Percentiles rank a stretch among this genome's conserved stretches.
Evolutionary conservation across 805 yeast genomes (phyloP).

Genomic region (Suhomyces vadensis): DNA sequence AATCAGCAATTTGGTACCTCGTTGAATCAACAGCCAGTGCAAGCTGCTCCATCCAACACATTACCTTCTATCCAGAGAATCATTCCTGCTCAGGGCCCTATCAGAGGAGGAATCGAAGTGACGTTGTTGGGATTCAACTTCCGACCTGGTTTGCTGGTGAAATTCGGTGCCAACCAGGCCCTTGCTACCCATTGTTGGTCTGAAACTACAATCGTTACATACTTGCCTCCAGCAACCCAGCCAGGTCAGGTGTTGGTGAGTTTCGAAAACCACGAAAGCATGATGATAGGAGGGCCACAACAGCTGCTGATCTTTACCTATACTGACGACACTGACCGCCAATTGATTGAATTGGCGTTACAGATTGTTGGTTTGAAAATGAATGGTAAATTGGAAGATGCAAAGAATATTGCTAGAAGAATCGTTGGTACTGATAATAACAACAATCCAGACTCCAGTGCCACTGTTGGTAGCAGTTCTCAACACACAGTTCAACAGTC

Average conservation of each 20-base stretch:
- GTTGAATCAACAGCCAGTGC: conserved; percentile 12
- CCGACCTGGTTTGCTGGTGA: conserved; percentile 76
- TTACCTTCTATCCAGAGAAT: conserved; percentile 75
- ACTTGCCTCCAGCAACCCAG: conserved; percentile 84
- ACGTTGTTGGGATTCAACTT: conserved; percentile 87
- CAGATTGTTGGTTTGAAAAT: conserved; percentile 96
- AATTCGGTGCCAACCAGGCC: conserved; percentile 81
- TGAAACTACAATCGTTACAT: conserved; percentile 88
- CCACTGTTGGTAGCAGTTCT: conserved; percentile 5
- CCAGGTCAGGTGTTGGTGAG: conserved; percentile 92
- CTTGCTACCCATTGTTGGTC: conserved; percentile 95
- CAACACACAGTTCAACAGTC: conserved; percentile 1
- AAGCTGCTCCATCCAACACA: conserved; percentile 13
- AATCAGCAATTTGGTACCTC: conserved; percentile 12
- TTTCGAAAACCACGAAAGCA: conserved; percentile 55
- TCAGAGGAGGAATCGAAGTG: conserved; percentile 94
- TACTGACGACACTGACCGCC: conserved; percentile 92
- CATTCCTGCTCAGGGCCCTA: conserved; percentile 94
- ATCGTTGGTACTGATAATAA: conserved; percentile 66
- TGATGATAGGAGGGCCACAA: conserved; percentile 29
- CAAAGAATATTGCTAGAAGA: conserved; percentile 87
- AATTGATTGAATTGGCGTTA: conserved; percentile 89
- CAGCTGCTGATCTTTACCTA: conserved; percentile 78
- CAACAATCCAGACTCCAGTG: conserved; percentile 27
- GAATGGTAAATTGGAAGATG: conserved; percentile 95